Percentiles rank a stretch among this genome's conserved stretches.
Evolutionary conservation across 495 filamentous ascomycete species (phyloP).

Genomic region (Penicillium chermesinum): DNA sequence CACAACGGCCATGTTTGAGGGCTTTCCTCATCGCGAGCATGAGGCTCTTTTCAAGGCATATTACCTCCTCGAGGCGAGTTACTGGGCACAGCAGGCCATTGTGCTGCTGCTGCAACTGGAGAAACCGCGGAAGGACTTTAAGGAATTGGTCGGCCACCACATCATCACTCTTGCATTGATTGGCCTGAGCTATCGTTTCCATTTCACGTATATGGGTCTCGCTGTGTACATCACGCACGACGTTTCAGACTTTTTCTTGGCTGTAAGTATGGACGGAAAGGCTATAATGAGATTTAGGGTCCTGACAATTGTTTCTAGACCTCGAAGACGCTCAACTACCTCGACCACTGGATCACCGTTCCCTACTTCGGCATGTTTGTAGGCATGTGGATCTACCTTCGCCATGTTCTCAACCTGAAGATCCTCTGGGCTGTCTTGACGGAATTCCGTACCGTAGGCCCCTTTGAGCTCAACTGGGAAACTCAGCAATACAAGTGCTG

Average conservation of each 20-base stretch:
- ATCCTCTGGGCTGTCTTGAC: constrained; percentile 83
- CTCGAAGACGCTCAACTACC: constrained; percentile 90
- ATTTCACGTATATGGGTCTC: constrained; percentile 97
- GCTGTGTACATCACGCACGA: constrained; percentile 97
- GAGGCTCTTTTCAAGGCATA: constrained; percentile 91
- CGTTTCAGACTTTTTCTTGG: constrained; percentile 94
- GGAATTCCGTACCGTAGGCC: constrained; percentile 83
- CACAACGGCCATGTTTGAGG: constrained; percentile 84
- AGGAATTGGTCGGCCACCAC: constrained; percentile 90
- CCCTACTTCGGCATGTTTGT: constrained; percentile 88
- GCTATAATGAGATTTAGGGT: background rate
- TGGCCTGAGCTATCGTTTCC: constrained; percentile 86
- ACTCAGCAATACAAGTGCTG: constrained; percentile 77
- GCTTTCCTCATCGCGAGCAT: constrained; percentile 82
- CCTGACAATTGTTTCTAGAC: constrained; percentile 50
- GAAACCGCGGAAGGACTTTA: constrained; percentile 94
- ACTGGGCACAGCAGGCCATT: constrained; percentile 94
- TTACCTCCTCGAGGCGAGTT: constrained; percentile 90
- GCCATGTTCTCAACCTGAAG: constrained; percentile 84
- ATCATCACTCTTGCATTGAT: constrained; percentile 90
- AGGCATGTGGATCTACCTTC: constrained; percentile 81
- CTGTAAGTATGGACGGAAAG: constrained; percentile 51
- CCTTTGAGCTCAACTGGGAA: constrained; percentile 83
- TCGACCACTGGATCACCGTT: constrained; percentile 67
- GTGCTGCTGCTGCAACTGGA: constrained; percentile 86